Evolutionary conservation across 164 flowering plant species (phyloP), one percentile per base, ranked within the genome.

Genomic region (Stephania japonica): DNA sequence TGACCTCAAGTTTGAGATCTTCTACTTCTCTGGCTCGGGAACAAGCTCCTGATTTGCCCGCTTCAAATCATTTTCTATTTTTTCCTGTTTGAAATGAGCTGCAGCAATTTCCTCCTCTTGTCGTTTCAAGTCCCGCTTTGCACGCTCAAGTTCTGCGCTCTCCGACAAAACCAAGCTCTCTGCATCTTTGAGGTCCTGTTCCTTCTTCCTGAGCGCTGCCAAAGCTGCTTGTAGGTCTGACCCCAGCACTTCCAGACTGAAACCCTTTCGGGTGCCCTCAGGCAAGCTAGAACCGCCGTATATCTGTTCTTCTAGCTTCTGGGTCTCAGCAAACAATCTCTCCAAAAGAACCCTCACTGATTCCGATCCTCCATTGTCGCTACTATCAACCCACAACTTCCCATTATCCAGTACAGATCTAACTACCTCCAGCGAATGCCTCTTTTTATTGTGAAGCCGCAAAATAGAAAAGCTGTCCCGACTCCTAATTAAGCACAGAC

Each of bases 331-430:
- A 85, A 90, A 92, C 82, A 90, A 78, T 72, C 87, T 87, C 86
- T 94, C 97, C 68, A 94, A 85, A 73, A 90, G 89, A 86, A 84
- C 64, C 78, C 87, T 82, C 6, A 94, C 84, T 42, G 95, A 89
- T 70, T 89, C 89, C 32, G 81, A 49, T n/a, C 87, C 80, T 71
- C 87, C 98, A 84, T 84, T 79, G 75, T 77, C 87, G 77, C 63
- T 86, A 49, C 69, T 70, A 26, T 70, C 72, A 56, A 90, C 64
- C 68, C 82, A 77, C 0, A 84, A 75, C 38, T 75, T 83, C 64
- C 80, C 70, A 38, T 78, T 78, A 72, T 79, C 78, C 67, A 84
- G 76, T 42, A 80, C 83, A 56, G 93, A 85, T 66, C 77, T 85
- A 53, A 80, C 72, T 63, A 77, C 44, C 77, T 43, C 71, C 32